A percentile compares a stretch with the other conserved stretches of the same genome.
Evolutionary conservation across 2,329 filamentous ascomycete genomes (phyloP).

Genomic region (Beauveria rudraprayagi): DNA sequence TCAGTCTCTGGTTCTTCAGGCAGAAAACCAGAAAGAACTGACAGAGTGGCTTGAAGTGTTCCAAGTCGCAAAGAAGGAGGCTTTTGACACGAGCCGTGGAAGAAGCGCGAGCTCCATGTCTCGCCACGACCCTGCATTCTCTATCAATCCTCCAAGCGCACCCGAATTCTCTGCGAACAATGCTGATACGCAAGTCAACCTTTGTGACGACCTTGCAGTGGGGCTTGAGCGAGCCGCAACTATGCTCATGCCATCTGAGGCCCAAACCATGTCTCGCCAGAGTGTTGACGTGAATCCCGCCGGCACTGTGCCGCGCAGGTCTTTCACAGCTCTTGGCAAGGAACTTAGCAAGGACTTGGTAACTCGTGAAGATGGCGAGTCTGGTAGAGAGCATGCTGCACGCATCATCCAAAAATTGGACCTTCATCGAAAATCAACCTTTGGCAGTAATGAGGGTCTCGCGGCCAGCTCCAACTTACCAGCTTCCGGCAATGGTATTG

Average conservation of each 20-base stretch:
- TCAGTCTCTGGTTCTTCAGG: conserved; percentile 79
- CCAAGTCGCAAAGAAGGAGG: conserved; percentile 86
- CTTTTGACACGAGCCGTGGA: conserved; percentile 65
- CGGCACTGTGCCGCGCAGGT: conserved; percentile 37
- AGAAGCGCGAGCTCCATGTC: conserved; percentile 38
- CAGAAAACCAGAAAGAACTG: conserved; percentile 86
- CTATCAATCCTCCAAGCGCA: conserved; percentile 79
- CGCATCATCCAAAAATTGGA: conserved; percentile 92
- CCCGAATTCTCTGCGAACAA: conserved; percentile 84
- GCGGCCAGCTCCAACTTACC: conserved; percentile 29
- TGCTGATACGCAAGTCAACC: conserved; percentile 55
- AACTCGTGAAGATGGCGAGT: conserved; percentile 59
- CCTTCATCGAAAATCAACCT: conserved; percentile 70
- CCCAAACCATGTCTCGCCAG: conserved; percentile 50
- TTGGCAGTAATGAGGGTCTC: conserved; percentile 33
- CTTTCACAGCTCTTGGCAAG: conserved; percentile 43
- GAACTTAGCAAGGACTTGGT: conserved; percentile 28
- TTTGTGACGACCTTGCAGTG: conserved; percentile 40
- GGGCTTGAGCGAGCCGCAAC: conserved; percentile 53
- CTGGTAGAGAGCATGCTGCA: conserved; percentile 70
- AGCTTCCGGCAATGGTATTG: conserved; percentile 57
- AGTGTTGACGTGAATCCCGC: conserved; percentile 62
- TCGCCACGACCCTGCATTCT: conserved; percentile 69
- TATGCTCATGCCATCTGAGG: conserved; percentile 53
- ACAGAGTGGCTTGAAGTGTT: conserved; percentile 92